phyloP scores from a whole-genome alignment of 2,329 filamentous ascomycete species.

The Pseudodiploospora longispora region DNA sequence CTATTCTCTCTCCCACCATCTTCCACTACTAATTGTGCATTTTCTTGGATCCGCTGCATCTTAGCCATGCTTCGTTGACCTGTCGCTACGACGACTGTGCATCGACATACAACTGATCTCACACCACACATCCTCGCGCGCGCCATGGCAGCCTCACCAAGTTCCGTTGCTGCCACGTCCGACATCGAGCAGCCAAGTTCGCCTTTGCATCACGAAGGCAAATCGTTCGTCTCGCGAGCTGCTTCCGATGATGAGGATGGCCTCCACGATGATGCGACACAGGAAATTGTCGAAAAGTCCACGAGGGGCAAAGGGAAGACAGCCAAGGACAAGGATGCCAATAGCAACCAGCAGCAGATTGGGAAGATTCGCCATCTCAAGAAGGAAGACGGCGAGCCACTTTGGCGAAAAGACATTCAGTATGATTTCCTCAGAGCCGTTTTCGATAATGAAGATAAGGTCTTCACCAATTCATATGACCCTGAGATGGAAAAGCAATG shows the following conservation, averaged over 20 bases:
- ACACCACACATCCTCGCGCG: background rate
- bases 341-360: conserved; percentile 31
- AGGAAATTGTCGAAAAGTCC: conserved; percentile 34
- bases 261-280: conserved; percentile 30
- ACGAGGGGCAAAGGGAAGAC: conserved; percentile 26
- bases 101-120: conserved; percentile 3
- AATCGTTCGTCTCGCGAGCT: conserved; percentile 39
- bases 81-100: background rate
- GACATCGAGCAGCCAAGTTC: conserved; percentile 40
- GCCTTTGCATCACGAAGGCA: conserved; percentile 32
- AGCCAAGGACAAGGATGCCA: conserved; percentile 22
- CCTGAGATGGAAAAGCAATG: conserved; percentile 54
- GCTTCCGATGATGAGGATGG: conserved; percentile 40
- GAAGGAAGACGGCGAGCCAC: conserved; percentile 79
- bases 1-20: background rate
- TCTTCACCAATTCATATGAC: conserved; percentile 91
- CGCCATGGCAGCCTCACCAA: conserved; percentile 33
- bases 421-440: conserved; percentile 76
- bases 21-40: background rate
- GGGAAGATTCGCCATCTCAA: conserved; percentile 78
- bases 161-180: conserved; percentile 33
- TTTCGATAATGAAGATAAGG: conserved; percentile 64
- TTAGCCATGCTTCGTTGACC: conserved; percentile 13
- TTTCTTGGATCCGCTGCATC: background rate
- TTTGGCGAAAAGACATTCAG: conserved; percentile 84